Evolutionary conservation across 192 early-diverging fungal species (phyloP), one percentile per base, ranked within the genome.

Genomic region (Gigaspora rosea): DNA sequence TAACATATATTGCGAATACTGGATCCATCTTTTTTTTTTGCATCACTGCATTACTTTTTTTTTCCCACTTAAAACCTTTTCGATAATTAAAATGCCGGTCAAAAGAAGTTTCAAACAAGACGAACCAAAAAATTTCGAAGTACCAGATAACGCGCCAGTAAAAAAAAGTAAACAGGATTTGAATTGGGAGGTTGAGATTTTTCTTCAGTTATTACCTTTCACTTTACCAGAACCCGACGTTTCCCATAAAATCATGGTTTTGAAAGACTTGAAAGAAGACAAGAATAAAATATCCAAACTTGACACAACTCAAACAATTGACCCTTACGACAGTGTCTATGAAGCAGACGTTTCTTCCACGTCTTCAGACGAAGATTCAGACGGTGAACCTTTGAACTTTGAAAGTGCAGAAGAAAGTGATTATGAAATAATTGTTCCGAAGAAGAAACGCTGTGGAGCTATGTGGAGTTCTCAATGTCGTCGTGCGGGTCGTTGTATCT

Each of bases 401-500:
- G 16, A 62, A 33, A 32, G 11, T 32, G 22, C 61, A 32, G 61
- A 62, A 62, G 61, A 62, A 32, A 62, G 61, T 32, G 61, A 62
- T 15, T 62, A 33, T 62, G 61, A 62, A 12, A 12, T 15, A 12
- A 32, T 62, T 4, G 32, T 32, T 32, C 22, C 22, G 15, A 62
- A 62, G 57, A 58, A 58, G 61, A 62, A 62, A 62, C 22, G 61
- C 1, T 62, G 61, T 11, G 61, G 61, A 12, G 61, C 61, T 62
- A 62, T 62, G 61, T 62, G 61, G 61, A 62, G 61, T 35, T 32
- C 61, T 7, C 27, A 62, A 62, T 62, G 61, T 62, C 61, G 61
- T 62, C 61, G 61, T 62, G 61, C 61, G n/a, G 32, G 61, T 20
- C 61, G 61, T n/a, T 62, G 61, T 62, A 62, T 62, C 33, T 62